Percentiles rank a stretch among this genome's conserved stretches.
Conservation (phyloP, 2,329 filamentous ascomycete species). For the Leptographium galeiforme region DNA sequence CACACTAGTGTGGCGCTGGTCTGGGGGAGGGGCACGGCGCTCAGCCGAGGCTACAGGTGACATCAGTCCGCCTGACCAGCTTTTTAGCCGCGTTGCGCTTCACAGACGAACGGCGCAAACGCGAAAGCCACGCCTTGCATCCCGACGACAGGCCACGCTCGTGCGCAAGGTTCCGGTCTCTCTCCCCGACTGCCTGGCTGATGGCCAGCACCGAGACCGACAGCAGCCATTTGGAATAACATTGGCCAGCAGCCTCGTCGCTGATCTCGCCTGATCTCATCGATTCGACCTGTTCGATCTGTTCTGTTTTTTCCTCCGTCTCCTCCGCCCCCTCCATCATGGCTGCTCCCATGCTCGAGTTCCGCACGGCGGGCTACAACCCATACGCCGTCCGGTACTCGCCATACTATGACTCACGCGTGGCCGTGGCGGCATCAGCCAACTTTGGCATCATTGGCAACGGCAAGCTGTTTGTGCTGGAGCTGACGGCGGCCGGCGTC, state of each 20-base stretch:
- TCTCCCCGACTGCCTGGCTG: not conserved
- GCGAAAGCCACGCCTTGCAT: no score
- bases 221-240: not conserved
- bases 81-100: no score
- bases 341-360: constrained; percentile 63
- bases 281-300: not conserved
- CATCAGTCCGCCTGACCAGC: no score
- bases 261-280: no score
- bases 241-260: no score
- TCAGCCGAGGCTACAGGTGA: no score
- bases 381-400: constrained; percentile 97
- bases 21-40: no score
- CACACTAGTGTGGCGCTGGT: no score
- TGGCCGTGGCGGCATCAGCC: constrained; percentile 79
- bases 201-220: not conserved
- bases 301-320: not conserved
- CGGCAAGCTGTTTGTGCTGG: constrained; percentile 74
- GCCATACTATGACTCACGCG: constrained; percentile 88
- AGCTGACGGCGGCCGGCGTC: constrained; percentile 71
- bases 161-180: not conserved
- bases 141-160: no score
- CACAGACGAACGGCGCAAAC: no score
- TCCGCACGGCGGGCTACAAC: constrained; percentile 84
- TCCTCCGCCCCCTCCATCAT: constrained; percentile 3
- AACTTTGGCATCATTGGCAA: constrained; percentile 98